Evolutionary conservation across 495 filamentous ascomycete genomes (phyloP), one percentile per base, ranked within the genome.

Genomic region (Lasiosphaeria ovina): DNA sequence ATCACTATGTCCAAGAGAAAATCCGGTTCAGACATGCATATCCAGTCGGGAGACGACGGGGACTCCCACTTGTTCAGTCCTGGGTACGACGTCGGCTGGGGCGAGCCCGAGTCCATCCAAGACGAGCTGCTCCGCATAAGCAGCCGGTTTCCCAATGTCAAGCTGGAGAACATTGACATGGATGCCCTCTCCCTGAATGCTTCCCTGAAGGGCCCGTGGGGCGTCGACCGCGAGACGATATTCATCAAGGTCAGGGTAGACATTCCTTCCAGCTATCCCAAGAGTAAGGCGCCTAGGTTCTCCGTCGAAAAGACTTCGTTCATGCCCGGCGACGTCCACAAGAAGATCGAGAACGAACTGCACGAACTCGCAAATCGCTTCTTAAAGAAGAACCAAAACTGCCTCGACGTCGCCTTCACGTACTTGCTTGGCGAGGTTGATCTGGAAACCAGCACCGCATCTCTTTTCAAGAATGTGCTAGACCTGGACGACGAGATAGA

Each of bases 181-280:
- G 83, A 89, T 40, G 78, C 87, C 45, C 82, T 93, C 35, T 86
- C 81, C 12, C 78, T 88, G 10, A 85, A 82, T 4, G 85, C 94
- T 35, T 94, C 91, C 4, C 79, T 97, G 44, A 88, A 89, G 70
- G 92, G 93, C 0, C 93, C 93, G 7, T 97, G 92, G 92, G 91
- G 90, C 11, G 68, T 76, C 34, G 83, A 89, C n/a, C 79, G 79
- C 3, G 84, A 83, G 55, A 80, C 84, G 10, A 85, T 90, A 42
- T 94, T 89, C 70, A 76, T 97, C 63, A 89, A 91, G 70, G 82
- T 90, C 54, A 87, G 85, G 47, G 84, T 96, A 55, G 84, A 87
- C 49, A 95, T 97, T 65, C 93, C 93, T 0, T 68, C 72, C 11
- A 83, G 83, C 60, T 97, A 97, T 69, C 93, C 93, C 0, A 82